phyloP scores from a whole-genome alignment of 768 basidiomycete species.

The Galerina marginata region DNA sequence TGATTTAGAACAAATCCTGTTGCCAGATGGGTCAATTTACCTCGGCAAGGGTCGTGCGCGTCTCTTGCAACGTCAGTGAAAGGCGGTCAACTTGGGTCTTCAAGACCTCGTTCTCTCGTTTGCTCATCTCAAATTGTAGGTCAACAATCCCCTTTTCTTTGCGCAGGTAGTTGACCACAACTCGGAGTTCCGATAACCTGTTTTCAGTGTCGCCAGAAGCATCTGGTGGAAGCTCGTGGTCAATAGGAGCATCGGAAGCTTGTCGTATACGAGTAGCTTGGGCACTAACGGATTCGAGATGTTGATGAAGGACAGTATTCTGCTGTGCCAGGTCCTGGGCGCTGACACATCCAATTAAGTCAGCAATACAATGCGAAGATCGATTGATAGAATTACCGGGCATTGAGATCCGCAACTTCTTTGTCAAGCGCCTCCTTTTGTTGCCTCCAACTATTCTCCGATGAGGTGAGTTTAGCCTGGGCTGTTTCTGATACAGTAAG shows the following conservation, averaged over 20 bases:
- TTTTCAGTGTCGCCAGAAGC: constrained; percentile 57
- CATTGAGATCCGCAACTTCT: constrained; percentile 73
- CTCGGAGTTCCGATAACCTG: constrained; percentile 74
- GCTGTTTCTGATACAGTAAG: constrained; percentile 74
- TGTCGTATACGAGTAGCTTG: constrained; percentile 84
- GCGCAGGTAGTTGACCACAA: constrained; percentile 80
- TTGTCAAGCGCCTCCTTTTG: constrained; percentile 81
- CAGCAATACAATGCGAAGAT: not conserved
- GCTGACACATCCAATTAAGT: constrained; percentile 39
- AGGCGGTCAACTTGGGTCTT: constrained; percentile 80
- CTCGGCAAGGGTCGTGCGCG: constrained; percentile 71
- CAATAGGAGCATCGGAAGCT: constrained; percentile 60
- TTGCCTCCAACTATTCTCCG: constrained; percentile 80
- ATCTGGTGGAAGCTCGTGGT: constrained; percentile 41
- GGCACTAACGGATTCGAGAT: constrained; percentile 82
- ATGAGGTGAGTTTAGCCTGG: constrained; percentile 68
- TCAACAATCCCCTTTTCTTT: constrained; percentile 94
- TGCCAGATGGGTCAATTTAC: constrained; percentile 36
- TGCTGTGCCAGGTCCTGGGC: constrained; percentile 77
- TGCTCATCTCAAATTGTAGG: constrained; percentile 81
- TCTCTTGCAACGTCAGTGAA: constrained; percentile 71
- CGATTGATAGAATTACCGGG: constrained; percentile 53
- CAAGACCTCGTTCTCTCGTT: constrained; percentile 73
- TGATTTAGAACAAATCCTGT: not conserved
- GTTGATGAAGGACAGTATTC: constrained; percentile 79